phyloP scores from a whole-genome alignment of 805 yeast genomes.

The Yarrowia osloensis region DNA sequence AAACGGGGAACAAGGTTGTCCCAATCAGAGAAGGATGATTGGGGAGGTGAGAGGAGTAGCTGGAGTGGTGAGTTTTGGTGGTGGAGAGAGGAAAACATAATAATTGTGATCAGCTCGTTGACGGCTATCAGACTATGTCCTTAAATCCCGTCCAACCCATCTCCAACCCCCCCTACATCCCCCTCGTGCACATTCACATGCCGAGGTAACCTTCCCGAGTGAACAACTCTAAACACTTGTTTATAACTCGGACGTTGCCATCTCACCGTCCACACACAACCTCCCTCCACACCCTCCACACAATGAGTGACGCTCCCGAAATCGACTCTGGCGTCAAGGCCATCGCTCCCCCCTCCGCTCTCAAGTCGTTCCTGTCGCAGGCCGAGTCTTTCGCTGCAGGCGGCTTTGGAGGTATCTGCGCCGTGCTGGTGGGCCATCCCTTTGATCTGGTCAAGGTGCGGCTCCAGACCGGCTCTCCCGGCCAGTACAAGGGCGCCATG shows the following conservation, averaged over 20 bases:
- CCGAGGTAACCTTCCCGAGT: slow-evolving; percentile 5
- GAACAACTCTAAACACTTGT: slow-evolving; percentile 1
- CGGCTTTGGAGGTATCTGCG: slow-evolving; percentile 95
- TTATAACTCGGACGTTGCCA: slow-evolving; percentile 22
- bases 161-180: background rate
- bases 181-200: slow-evolving; percentile 16
- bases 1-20: slow-evolving; percentile 1
- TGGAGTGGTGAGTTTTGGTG: background rate
- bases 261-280: background rate
- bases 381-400: slow-evolving; percentile 87
- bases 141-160: too few species aligned
- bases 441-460: slow-evolving; percentile 92
- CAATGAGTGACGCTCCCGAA: slow-evolving; percentile 31
- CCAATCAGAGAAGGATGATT: background rate
- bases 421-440: slow-evolving; percentile 95
- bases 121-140: too few species aligned
- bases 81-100: background rate
- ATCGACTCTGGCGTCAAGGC: slow-evolving; percentile 22
- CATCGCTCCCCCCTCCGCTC: slow-evolving; percentile 29
- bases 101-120: background rate
- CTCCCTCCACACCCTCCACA: background rate
- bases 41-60: background rate
- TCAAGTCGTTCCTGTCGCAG: slow-evolving; percentile 46
- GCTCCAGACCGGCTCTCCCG: slow-evolving; percentile 70
- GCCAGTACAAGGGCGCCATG: slow-evolving; percentile 60